These are phyloP conservation scores for Pulveroboletus sp. DNA, from an alignment of 1,284 basidiomycete species.

Conservation along the genomic window DNA sequence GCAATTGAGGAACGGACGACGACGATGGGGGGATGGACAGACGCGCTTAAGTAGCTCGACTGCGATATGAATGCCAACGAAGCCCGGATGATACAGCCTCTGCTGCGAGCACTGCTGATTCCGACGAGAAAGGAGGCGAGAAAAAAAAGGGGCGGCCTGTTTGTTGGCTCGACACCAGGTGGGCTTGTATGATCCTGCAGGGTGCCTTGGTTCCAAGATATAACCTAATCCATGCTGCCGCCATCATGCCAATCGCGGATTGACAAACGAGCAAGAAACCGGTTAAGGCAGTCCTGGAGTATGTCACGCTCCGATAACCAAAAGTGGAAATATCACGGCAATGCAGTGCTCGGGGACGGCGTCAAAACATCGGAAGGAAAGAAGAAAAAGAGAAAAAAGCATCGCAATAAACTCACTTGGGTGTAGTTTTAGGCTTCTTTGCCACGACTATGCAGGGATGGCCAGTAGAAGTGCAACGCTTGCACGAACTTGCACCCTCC, in stretches of 20 bases:
- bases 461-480: slow-evolving; percentile 65
- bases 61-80: not conserved
- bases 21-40: not conserved
- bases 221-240: slow-evolving; percentile 5
- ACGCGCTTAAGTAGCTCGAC: slow-evolving; percentile 31
- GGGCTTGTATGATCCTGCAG: slow-evolving; percentile 4
- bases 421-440: slow-evolving; percentile 69
- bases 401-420: slow-evolving; percentile 62
- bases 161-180: not conserved
- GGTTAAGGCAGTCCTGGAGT: slow-evolving; percentile 11
- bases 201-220: slow-evolving; percentile 15
- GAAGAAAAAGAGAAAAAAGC: not conserved
- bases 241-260: slow-evolving; percentile 15
- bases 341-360: slow-evolving; percentile 21
- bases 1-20: not conserved
- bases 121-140: slow-evolving; percentile 12
- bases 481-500: slow-evolving; percentile 65
- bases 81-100: slow-evolving; percentile 12
- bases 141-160: not conserved
- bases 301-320: slow-evolving; percentile 23
- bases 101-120: slow-evolving; percentile 15
- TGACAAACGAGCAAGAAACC: slow-evolving; percentile 10
- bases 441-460: slow-evolving; percentile 80
- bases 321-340: slow-evolving; percentile 28
- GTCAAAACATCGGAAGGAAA: not conserved